Base-by-base conservation (phyloP, 257 asterid species). In the Eucommia ulmoides region DNA sequence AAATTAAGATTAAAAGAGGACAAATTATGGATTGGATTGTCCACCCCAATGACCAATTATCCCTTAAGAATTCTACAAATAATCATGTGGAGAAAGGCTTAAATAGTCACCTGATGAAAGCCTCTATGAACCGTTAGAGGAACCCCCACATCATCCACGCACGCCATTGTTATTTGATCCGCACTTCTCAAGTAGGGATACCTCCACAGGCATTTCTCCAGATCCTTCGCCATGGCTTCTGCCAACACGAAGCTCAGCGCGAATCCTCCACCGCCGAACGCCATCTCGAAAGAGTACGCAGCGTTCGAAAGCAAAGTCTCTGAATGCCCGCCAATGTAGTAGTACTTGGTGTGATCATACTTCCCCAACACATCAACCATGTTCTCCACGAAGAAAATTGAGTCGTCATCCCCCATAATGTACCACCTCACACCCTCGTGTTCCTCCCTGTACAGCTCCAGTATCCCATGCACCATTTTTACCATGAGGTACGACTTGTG, bases 51-150 rank as follows among this genome's bases (percentile, higher is more conserved):
- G 12, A 29, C 38, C 7, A 29, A 29, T 29, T 5, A 5, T 5
- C 38, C 38, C 8, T 29, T 29, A 29, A 29, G 12, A 7, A 29
- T 29, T 29, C 7, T 5, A 29, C 38, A 29, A n/a, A n/a, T n/a
- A n/a, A n/a, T n/a, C n/a, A n/a, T n/a, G n/a, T n/a, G n/a, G n/a
- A n/a, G n/a, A n/a, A n/a, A n/a, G n/a, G n/a, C n/a, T n/a, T n/a
- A n/a, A n/a, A n/a, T n/a, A n/a, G n/a, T n/a, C 55, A 85, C 97
- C 96, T 89, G 97, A 59, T 89, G 97, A 62, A 89, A 89, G n/a
- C 97, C 97, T 0, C 60, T 63, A 69, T 84, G 96, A 50, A 53
- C 65, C 42, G 71, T 72, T 6, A 89, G 88, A 2, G 68, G 54
- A 7, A 89, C 84, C 12, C 97, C 97, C 38, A 89, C 74, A 52